These are phyloP conservation scores for Scenedesmus sp. DNA, from an alignment of 163 green algal genomes.

Conservation along the genomic window DNA sequence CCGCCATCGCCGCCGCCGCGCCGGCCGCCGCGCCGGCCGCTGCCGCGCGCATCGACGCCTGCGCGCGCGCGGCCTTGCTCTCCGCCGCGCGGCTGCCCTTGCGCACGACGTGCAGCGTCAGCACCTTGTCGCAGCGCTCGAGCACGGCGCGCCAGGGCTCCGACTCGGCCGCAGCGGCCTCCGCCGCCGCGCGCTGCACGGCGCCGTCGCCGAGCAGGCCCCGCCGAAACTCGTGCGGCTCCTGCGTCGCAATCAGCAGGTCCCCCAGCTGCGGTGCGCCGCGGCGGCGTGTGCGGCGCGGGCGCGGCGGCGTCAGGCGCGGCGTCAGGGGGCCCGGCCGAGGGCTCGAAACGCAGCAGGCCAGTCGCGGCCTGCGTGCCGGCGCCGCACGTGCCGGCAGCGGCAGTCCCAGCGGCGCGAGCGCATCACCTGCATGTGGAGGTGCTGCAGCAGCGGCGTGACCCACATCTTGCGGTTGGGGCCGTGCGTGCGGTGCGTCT, in stretches of 20 bases:
- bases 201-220: background rate
- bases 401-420: too few relatives aligned
- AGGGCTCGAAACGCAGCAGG: too few relatives aligned
- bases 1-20: too few relatives aligned
- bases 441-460: conserved; percentile 6
- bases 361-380: too few relatives aligned
- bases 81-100: background rate
- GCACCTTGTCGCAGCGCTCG: conserved; percentile 24
- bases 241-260: conserved; percentile 18
- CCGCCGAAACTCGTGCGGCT: background rate
- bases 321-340: too few relatives aligned
- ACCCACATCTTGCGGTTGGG: conserved; percentile 40
- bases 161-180: conserved; percentile 13
- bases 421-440: conserved; percentile 35
- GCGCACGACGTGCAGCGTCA: conserved; percentile 31
- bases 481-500: conserved; percentile 29
- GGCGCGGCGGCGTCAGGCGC: too few relatives aligned
- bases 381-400: too few relatives aligned
- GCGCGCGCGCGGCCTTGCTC: too few relatives aligned
- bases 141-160: conserved; percentile 6
- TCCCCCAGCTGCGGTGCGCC: too few relatives aligned
- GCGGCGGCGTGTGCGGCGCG: too few relatives aligned
- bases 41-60: too few relatives aligned
- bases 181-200: conserved; percentile 1
- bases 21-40: too few relatives aligned